Percentiles rank a stretch among this genome's conserved stretches.
Conservation (phyloP, 176 grass and related monocot species). For the Oryza glaberrima region DNA sequence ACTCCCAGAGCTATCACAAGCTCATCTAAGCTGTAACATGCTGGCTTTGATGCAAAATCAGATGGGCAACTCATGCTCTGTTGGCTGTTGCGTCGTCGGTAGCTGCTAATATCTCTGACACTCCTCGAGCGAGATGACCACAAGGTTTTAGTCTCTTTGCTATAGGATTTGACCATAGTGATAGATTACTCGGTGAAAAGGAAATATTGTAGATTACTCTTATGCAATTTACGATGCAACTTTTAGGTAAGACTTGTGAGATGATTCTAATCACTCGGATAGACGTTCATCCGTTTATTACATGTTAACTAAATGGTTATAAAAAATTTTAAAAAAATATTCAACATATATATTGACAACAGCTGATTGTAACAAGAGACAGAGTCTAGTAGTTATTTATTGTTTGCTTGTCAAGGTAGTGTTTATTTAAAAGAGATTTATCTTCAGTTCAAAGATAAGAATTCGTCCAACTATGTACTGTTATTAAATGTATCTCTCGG, state of each 20-base stretch:
- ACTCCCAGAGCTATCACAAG: constrained; percentile 33
- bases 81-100: not conserved
- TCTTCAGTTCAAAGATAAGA: not conserved
- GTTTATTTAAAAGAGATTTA: not conserved
- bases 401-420: too few species aligned
- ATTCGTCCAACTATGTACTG: too few species aligned
- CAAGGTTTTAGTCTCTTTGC: not conserved
- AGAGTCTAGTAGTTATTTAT: too few species aligned
- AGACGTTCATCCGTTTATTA: too few species aligned
- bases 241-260: too few species aligned
- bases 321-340: too few species aligned
- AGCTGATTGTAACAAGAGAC: too few species aligned
- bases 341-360: too few species aligned
- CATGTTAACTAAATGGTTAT: too few species aligned
- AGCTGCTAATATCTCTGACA: constrained; percentile 39
- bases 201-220: not conserved
- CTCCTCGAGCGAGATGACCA: constrained; percentile 23
- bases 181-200: not conserved
- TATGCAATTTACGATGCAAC: too few species aligned
- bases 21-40: constrained; percentile 22
- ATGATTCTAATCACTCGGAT: too few species aligned
- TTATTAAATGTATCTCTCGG: not conserved
- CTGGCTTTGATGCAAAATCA: constrained; percentile 22
- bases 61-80: not conserved
- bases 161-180: not conserved